A percentile compares a stretch with the other conserved stretches of the same genome.
phyloP scores from a whole-genome alignment of 106 monocot species.

The Triglochin maritima region DNA sequence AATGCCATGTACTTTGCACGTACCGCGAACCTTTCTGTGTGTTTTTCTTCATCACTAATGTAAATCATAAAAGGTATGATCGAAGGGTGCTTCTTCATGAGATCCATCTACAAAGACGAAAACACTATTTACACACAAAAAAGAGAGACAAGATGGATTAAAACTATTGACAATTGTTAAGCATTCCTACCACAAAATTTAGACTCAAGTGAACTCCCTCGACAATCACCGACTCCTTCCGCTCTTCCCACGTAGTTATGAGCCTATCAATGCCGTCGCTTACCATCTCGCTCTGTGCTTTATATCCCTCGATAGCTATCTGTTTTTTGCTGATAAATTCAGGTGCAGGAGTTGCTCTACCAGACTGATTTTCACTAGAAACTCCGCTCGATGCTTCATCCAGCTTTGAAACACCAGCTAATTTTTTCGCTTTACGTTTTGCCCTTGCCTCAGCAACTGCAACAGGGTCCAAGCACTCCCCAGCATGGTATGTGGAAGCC shows the following conservation, averaged over 20 bases:
- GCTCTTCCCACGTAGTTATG: slow-evolving; percentile 93
- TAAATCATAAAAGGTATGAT: slow-evolving; percentile 91
- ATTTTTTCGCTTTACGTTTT: slow-evolving; percentile 59
- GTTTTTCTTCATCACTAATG: slow-evolving; percentile 81
- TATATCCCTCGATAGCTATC: slow-evolving; percentile 53
- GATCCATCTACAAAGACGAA: slow-evolving; percentile 48
- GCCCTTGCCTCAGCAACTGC: slow-evolving; percentile 78
- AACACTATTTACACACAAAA: not conserved
- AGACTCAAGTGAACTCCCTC: slow-evolving; percentile 96
- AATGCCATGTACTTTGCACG: slow-evolving; percentile 97
- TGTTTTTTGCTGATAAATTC: slow-evolving; percentile 44
- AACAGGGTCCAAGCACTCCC: slow-evolving; percentile 74
- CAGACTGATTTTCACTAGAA: not conserved
- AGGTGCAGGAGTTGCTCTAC: not conserved
- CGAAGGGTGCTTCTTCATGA: slow-evolving; percentile 96
- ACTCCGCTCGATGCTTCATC: not conserved
- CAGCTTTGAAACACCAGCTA: slow-evolving; percentile 18
- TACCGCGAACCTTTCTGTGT: slow-evolving; percentile 85
- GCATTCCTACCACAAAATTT: slow-evolving; percentile 80
- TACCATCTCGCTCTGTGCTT: slow-evolving; percentile 98
- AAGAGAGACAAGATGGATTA: not conserved
- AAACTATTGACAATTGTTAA: not conserved
- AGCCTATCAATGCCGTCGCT: slow-evolving; percentile 89
- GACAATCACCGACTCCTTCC: slow-evolving; percentile 82
- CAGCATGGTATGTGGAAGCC: slow-evolving; percentile 98